Base-by-base conservation (phyloP, 352 stramenopile genomes). In the Phytophthora pluvialis region DNA sequence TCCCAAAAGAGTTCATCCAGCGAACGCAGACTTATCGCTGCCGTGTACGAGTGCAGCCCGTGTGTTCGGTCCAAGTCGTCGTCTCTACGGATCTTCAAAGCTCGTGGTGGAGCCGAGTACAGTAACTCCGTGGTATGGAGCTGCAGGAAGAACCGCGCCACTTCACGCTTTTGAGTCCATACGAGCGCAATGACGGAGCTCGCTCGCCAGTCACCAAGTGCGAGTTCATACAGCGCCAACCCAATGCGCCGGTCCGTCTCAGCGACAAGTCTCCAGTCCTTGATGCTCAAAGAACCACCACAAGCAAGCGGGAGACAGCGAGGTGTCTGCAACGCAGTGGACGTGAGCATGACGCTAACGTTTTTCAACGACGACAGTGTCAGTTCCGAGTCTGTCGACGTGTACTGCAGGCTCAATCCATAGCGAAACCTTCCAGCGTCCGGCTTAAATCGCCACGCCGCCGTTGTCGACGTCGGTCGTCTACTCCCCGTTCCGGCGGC, bases 141-240 rank as follows among this genome's bases (percentile, higher is more conserved):
- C 39, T 88, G 75, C n/a, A 88, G 29, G 35, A 78, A 84, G 5
- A 88, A 48, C 36, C 64, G 58, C 16, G 72, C 59, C n/a, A 90
- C 46, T 40, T 90, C 73, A 4, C 70, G 49, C 0, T 44, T 74
- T 45, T 78, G 51, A 2, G 67, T 67, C 78, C 79, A 90, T 16
- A 83, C 81, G 7, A 90, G 64, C n/a, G 63, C 78, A 12, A 86
- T 21, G 16, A 90, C 42, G 3, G 77, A 77, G 47, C 81, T 89
- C 13, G 70, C 43, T 25, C 51, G 16, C 73, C 62, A 85, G 31
- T 68, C 60, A 2, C 65, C 78, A 1, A 90, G 36, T 12, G 73
- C 21, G 5, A 89, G 7, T 36, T 83, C 78, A 48, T 90, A 90
- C 21, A 90, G 50, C 15, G 77, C 73, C 18, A 90, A 54, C 0